Evolutionary conservation across 2,329 filamentous ascomycete species (phyloP).

Genomic region (Amylocarpus encephaloides): DNA sequence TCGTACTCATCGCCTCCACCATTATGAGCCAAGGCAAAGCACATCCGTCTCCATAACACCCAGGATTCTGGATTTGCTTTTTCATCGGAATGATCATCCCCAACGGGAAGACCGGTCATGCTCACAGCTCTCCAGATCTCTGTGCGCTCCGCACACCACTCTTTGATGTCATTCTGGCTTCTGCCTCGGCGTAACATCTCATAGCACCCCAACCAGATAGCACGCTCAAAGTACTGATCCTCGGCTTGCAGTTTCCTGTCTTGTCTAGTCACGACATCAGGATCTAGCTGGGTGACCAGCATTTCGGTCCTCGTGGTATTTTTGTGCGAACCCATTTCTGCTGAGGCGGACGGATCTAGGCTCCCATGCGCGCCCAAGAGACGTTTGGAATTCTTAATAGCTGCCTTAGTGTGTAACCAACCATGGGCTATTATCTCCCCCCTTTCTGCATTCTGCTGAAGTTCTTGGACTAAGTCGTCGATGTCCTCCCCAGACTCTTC

Average conservation of each 20-base stretch:
- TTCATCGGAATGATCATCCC: constrained; percentile 40
- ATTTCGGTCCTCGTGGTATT: constrained; percentile 54
- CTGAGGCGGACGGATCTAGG: constrained; percentile 55
- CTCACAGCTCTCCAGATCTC: constrained; percentile 86
- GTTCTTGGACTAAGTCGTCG: constrained; percentile 66
- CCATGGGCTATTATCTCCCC: constrained; percentile 80
- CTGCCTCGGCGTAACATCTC: constrained; percentile 85
- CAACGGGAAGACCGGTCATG: constrained; percentile 65
- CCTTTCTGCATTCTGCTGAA: constrained; percentile 69
- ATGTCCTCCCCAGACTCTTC: constrained; percentile 62
- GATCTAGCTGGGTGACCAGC: constrained; percentile 82
- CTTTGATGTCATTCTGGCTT: constrained; percentile 63
- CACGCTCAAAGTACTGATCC: constrained; percentile 82
- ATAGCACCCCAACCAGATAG: constrained; percentile 91
- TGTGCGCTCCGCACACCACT: constrained; percentile 80
- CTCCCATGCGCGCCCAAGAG: constrained; percentile 61
- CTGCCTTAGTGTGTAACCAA: constrained; percentile 85
- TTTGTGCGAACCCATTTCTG: constrained; percentile 48
- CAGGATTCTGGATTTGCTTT: constrained; percentile 42
- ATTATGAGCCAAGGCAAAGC: constrained; percentile 63
- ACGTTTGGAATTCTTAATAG: constrained; percentile 85
- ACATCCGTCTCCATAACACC: constrained; percentile 72
- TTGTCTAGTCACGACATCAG: constrained; percentile 81
- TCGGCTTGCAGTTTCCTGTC: constrained; percentile 68
- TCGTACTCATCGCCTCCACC: constrained; percentile 71